A percentile compares a stretch with the other conserved stretches of the same genome.
phyloP scores from a whole-genome alignment of 192 early-diverging fungal species.

The Podochytrium sp. region DNA sequence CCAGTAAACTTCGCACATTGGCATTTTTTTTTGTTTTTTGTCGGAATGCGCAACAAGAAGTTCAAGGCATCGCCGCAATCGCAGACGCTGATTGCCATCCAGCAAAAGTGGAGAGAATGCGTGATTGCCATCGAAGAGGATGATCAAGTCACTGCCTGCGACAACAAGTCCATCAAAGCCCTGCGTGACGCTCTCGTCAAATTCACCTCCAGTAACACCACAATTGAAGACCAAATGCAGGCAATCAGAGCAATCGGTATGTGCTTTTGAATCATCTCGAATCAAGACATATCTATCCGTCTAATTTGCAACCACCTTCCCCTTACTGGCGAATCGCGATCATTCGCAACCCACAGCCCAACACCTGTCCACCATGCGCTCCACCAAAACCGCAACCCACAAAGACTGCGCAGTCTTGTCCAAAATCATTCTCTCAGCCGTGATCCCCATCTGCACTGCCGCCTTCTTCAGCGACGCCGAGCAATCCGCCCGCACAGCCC shows the following conservation, averaged over 20 bases:
- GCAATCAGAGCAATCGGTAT: neutral
- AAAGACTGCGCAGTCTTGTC: neutral
- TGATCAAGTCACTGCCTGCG: neutral
- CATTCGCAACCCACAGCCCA: neutral
- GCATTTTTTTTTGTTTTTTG: neutral
- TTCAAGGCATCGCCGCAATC: neutral
- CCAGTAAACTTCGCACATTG: too few species aligned
- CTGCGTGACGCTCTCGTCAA: neutral
- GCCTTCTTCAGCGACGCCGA: slow-evolving; percentile 10
- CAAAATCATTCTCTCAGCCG: neutral
- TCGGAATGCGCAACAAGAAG: neutral
- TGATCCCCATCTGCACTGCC: neutral
- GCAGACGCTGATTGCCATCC: neutral
- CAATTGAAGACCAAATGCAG: neutral
- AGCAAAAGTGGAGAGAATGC: neutral
- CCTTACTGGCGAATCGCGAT: neutral
- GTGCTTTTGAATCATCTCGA: neutral
- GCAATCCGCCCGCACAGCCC: neutral
- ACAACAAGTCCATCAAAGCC: neutral
- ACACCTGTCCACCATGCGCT: neutral
- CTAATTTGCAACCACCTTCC: too few species aligned
- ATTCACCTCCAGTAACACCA: neutral
- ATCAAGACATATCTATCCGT: neutral
- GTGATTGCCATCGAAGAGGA: neutral
- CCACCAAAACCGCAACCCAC: neutral